Evolutionary conservation across 1,284 basidiomycete species (phyloP).

Genomic region (Malassezia vespertilionis): DNA sequence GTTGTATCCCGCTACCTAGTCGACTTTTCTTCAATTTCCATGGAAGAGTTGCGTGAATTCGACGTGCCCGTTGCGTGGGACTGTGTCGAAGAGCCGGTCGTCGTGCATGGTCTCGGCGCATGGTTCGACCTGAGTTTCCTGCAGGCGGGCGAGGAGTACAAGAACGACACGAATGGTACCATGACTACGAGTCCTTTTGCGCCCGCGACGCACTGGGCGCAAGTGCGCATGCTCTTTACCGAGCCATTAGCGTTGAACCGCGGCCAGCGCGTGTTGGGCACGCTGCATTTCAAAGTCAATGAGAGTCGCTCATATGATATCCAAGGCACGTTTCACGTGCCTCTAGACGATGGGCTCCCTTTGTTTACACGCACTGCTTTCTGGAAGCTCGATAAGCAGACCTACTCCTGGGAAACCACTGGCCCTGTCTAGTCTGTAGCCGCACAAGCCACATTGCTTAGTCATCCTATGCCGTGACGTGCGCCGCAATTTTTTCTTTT

Average conservation of each 20-base stretch:
- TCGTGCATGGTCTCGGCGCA: conserved; percentile 37
- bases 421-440: neutral
- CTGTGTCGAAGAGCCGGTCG: conserved; percentile 22
- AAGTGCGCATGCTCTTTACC: conserved; percentile 35
- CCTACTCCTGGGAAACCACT: conserved; percentile 33
- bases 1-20: conserved; percentile 24
- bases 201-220: conserved; percentile 44
- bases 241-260: conserved; percentile 41
- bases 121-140: conserved; percentile 43
- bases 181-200: conserved; percentile 42
- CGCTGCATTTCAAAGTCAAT: conserved; percentile 35
- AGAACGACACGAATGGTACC: conserved; percentile 12
- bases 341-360: conserved; percentile 9
- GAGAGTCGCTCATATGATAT: conserved; percentile 37
- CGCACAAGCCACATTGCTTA: neutral
- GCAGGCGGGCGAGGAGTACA: conserved; percentile 10
- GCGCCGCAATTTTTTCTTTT: conserved; percentile 8
- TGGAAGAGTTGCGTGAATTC: conserved; percentile 29
- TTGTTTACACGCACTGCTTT: conserved; percentile 18
- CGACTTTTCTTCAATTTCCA: conserved; percentile 32
- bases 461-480: no score
- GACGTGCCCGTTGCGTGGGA: conserved; percentile 33
- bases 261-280: conserved; percentile 32
- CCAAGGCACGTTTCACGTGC: conserved; percentile 18
- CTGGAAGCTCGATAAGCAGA: conserved; percentile 41